Base-by-base conservation (phyloP, 2,329 filamentous ascomycete genomes). In the Stemphylium vesicarium region DNA sequence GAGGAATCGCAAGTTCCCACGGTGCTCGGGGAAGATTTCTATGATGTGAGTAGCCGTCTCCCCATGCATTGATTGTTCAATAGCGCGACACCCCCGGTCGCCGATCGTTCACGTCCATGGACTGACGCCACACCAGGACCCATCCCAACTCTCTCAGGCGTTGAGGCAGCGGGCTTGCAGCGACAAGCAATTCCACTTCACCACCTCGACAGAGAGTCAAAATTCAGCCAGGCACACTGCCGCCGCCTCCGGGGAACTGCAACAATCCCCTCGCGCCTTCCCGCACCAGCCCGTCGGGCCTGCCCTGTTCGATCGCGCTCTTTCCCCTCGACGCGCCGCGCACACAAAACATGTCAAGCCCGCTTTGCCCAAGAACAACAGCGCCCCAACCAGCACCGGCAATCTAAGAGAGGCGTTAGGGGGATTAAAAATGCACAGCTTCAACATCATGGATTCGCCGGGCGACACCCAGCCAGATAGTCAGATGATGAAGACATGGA, bases 381-480 rank as follows among this genome's bases (percentile, higher is more conserved):
- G 71, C 56, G 71, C 71, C 44, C 72, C 73, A n/a, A 63, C 63
- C 15, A 65, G 48, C 15, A 65, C 63, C 15, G 64, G 45, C 16
- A 54, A 62, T 32, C 52, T 66, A 45, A 63, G n/a, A 16, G 59
- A 70, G 40, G 42, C 50, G 8, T 59, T 57, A 13, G 51, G 49
- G 36, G 60, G 51, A 15, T 53, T 40, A 35, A 75, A 62, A 26
- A 73, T 73, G 69, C 62, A 68, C 26, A 77, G 75, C 31, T 80
- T 80, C 56, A 75, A 66, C 31, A 75, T 68, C 41, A 70, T 72
- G 44, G 73, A 73, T 53, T 65, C 59, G 15, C 69, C 70, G 2
- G 79, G 78, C 44, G 79, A 82, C 56, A 81, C 80, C 1, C 80
- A 82, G 66, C 73, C 75, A 20, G 77, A 79, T 49, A 79, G 78